Base-by-base conservation (phyloP, 1,284 basidiomycete species). In the Leccinum olivaceoglutinosum region DNA sequence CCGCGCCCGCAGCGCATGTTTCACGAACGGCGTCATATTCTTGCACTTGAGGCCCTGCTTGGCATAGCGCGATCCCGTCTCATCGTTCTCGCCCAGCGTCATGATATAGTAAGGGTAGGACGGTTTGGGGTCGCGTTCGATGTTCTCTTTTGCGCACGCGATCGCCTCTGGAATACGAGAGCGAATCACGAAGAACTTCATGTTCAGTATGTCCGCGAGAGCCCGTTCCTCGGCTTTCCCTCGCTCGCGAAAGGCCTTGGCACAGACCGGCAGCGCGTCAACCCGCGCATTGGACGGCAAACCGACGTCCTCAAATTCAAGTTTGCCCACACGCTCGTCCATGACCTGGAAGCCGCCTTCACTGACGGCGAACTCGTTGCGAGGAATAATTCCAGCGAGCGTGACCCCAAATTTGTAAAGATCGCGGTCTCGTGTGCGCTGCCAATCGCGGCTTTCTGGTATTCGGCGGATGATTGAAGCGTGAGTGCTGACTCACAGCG, bases 31-130 rank as follows among this genome's bases (percentile, higher is more conserved):
- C 1, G 82, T 78, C n/a, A 44, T 25, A 11, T 75, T 70, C 51
- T 76, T 77, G 72, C 80, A 83, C 64, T 81, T 87, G 64, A 85
- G 68, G 1, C 84, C 86, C 71, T 87, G 84, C 78, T 81, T 78
- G 12, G 76, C 72, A 34, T 55, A 71, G 6, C 79, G 75, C 56
- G 80, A 66, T 18, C 77, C 79, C 39, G 69, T 68, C 63, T 61
- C 70, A 12, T 63, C 66, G 55, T 82, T 74, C 0, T 76, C 74
- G 2, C 76, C 75, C 5, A 84, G 71, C 0, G 79, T 79, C 62
- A 84, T 77, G 18, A 80, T 80, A 66, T 85, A 85, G 68, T 85
- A 82, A 64, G 80, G 83, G 69, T 85, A 86, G 1, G 81, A 80
- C 10, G 78, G 72, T 5, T 81, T 74, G 0, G 84, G 83, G 64